Evolutionary conservation across 2,329 filamentous ascomycete genomes (phyloP), one percentile per base, ranked within the genome.

Genomic region (Neoscytalidium dimidiatum): DNA sequence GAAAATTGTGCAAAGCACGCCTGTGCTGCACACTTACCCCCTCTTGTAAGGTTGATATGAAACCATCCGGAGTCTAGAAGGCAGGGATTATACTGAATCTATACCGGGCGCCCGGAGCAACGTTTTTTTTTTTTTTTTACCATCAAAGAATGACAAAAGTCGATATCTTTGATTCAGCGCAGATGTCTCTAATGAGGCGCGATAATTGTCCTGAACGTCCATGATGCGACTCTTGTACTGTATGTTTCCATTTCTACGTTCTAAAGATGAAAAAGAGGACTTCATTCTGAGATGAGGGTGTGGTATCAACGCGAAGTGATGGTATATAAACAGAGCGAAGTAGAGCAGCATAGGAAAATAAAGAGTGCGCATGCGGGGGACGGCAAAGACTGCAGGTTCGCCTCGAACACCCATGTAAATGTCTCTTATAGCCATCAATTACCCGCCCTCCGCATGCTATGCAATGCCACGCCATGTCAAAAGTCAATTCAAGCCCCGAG

Each of bases 241-340:
- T n/a, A 17, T 9, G n/a, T 23, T 14, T 29, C 29, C 53, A 14
- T n/a, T 19, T 26, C 14, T 60, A 60, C 26, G 46, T 9, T 35
- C 28, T 46, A 48, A 44, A 3, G 17, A 19, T 17, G 41, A 46
- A 52, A 46, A 17, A 17, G 56, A 21, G 21, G 28, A 35, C 26
- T 46, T 33, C 56, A 60, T 60, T 60, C 56, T 60, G 56, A 33
- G 29, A 46, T 44, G 38, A 60, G 56, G 38, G 56, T 60, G 56
- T 60, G 56, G 56, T 60, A 60, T 60, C 56, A 46, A 60, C 56
- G 56, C 56, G 19, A 60, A 48, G 56, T 60, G 56, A 60, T 60
- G 56, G 56, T 60, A 60, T 60, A 60, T 46, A 35, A 31, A 60
- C 56, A 60, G 43, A 19, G 56, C 17, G 29, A 60, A 60, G 46